A percentile compares a stretch with the other conserved stretches of the same genome.
Evolutionary conservation across 768 basidiomycete genomes (phyloP).

Genomic region (Megacollybia marginata): DNA sequence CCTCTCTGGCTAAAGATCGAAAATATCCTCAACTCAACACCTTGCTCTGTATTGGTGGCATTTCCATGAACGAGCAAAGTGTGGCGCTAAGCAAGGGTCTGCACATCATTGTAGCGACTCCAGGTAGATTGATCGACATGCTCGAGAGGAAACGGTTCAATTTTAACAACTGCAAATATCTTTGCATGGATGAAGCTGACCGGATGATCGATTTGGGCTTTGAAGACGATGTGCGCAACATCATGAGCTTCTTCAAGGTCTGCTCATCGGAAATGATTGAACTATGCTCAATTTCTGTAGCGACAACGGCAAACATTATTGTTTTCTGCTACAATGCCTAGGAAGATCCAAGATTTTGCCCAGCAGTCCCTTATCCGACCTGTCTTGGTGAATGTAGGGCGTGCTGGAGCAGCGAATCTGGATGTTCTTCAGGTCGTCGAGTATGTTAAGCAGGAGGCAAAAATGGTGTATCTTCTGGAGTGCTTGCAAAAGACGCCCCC

Average conservation of each 20-base stretch:
- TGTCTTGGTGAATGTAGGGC: constrained; percentile 92
- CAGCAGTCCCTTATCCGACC: constrained; percentile 94
- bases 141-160: constrained; percentile 91
- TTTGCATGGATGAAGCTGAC: constrained; percentile 99
- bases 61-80: constrained; percentile 96
- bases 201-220: constrained; percentile 99
- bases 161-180: constrained; percentile 88
- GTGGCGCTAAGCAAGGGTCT: constrained; percentile 87
- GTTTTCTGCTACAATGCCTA: constrained; percentile 98
- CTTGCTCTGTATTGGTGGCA: constrained; percentile 93
- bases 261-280: constrained; percentile 10
- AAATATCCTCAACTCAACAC: constrained; percentile 83
- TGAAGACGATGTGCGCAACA: constrained; percentile 96
- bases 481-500: constrained; percentile 98
- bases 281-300: constrained; percentile 30
- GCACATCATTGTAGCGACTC: constrained; percentile 95
- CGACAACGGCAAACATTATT: constrained; percentile 93
- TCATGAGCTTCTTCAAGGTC: constrained; percentile 99
- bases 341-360: constrained; percentile 98
- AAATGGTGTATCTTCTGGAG: constrained; percentile 98
- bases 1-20: constrained; percentile 69
- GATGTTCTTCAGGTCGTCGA: constrained; percentile 96
- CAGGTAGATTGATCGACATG: constrained; percentile 96
- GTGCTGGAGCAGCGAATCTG: constrained; percentile 95
- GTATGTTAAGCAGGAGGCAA: constrained; percentile 99